A percentile compares a stretch with the other conserved stretches of the same genome.
Evolutionary conservation across 108 stramenopile genomes (phyloP).

Genomic region (Skeletonema grethae): DNA sequence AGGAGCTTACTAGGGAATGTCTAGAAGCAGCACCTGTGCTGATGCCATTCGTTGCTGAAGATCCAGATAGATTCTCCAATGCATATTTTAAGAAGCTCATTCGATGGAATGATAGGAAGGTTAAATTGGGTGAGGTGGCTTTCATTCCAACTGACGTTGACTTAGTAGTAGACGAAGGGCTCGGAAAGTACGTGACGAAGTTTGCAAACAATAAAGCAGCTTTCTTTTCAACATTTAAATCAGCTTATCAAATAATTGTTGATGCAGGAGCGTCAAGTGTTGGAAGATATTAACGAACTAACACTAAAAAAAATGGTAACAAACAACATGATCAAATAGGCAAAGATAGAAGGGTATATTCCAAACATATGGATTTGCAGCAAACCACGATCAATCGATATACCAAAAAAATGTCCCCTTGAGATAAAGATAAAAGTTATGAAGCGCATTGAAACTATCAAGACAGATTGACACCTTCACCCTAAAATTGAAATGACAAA

Average conservation of each 20-base stretch:
- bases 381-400: too few species aligned
- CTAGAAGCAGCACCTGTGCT: conserved; percentile 66
- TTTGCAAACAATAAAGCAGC: conserved; percentile 50
- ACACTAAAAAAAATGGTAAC: too few species aligned
- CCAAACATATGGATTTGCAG: too few species aligned
- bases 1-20: conserved; percentile 54
- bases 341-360: neutral
- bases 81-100: conserved; percentile 52
- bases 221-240: conserved; percentile 40
- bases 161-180: conserved; percentile 60
- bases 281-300: conserved; percentile 9
- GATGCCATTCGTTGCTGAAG: conserved; percentile 56
- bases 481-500: too few species aligned
- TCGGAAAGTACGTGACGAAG: conserved; percentile 39
- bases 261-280: conserved; percentile 41
- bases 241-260: conserved; percentile 54
- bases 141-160: conserved; percentile 74
- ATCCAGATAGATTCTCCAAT: conserved; percentile 53
- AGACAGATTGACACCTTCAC: too few species aligned
- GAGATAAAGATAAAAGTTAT: too few species aligned
- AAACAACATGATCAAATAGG: neutral
- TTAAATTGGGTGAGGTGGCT: conserved; percentile 56
- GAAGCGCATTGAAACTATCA: too few species aligned
- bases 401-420: too few species aligned
- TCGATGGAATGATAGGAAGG: conserved; percentile 53